Conservation (phyloP, 192 early-diverging fungal species). For the Backusella morwellensis region DNA sequence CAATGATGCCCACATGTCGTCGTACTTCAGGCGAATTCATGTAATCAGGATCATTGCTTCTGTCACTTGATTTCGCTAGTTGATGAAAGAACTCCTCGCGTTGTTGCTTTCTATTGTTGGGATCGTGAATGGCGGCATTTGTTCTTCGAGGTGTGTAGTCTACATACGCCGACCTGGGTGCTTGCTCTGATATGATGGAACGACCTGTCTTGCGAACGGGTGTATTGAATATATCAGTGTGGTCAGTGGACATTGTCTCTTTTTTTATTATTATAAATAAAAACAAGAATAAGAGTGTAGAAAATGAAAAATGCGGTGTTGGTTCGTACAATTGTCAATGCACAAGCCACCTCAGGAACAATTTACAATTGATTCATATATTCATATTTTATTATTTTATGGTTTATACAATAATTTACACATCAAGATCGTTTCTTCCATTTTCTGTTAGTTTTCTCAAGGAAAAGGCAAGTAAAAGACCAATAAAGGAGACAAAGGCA, state of each 20-base stretch:
- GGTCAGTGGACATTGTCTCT: neutral
- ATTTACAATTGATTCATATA: neutral
- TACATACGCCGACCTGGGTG: constrained; percentile 22
- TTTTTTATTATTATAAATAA: neutral
- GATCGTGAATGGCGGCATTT: neutral
- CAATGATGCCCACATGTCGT: constrained; percentile 17
- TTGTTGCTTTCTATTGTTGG: constrained; percentile 1
- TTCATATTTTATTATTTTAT: neutral
- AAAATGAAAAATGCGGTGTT: neutral
- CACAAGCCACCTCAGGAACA: neutral
- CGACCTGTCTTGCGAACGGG: neutral
- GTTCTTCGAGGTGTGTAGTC: constrained; percentile 31
- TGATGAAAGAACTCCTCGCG: constrained; percentile 15
- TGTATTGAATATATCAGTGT: neutral
- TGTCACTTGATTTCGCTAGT: neutral
- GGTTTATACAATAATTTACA: neutral
- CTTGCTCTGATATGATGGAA: neutral
- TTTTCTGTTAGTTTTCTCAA: neutral
- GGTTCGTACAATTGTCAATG: neutral
- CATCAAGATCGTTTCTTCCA: neutral
- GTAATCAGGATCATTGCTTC: neutral
- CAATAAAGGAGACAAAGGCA: neutral
- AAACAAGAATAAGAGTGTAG: neutral
- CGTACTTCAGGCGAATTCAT: constrained; percentile 34
- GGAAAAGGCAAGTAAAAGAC: neutral